A percentile compares a stretch with the other conserved stretches of the same genome.
Evolutionary conservation across 345 rosid species (phyloP).

Genomic region (Bretschneidera sinensis): DNA sequence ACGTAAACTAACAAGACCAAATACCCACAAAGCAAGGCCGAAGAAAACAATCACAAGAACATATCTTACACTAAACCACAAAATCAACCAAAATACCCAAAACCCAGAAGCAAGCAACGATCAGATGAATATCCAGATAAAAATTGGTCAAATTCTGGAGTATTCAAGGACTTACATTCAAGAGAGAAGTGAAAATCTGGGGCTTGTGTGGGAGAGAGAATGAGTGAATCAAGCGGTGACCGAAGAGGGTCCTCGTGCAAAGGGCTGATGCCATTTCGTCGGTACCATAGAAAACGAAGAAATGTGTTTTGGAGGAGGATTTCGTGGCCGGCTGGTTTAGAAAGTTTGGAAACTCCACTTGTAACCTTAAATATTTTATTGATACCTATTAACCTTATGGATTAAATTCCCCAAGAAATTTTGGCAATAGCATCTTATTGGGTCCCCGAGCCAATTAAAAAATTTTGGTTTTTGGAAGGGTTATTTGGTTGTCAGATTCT

Average conservation of each 20-base stretch:
- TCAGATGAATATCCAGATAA: conserved; percentile 7
- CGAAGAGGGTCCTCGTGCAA: conserved; percentile 37
- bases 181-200: conserved; percentile 26
- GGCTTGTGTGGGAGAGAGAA: conserved; percentile 25
- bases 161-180: conserved; percentile 38
- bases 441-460: too few species aligned
- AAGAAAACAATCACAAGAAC: conserved; percentile 11
- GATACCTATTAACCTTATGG: too few species aligned
- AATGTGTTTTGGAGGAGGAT: too few species aligned
- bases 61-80: neutral
- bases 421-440: too few species aligned
- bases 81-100: neutral
- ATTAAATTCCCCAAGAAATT: too few species aligned
- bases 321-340: neutral
- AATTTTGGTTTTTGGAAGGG: neutral
- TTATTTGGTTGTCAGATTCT: neutral
- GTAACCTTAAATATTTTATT: too few species aligned
- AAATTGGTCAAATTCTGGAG: neutral
- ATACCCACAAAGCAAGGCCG: conserved; percentile 13
- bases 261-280: conserved; percentile 52
- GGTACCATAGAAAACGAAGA: conserved; percentile 19
- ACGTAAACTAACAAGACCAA: conserved; percentile 2
- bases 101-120: conserved; percentile 11
- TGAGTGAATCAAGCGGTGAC: conserved; percentile 43
- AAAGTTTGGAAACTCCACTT: too few species aligned